Percentiles rank a stretch among this genome's conserved stretches.
Evolutionary conservation across 2,329 filamentous ascomycete species (phyloP).

Genomic region (Clonostachys rosea): DNA sequence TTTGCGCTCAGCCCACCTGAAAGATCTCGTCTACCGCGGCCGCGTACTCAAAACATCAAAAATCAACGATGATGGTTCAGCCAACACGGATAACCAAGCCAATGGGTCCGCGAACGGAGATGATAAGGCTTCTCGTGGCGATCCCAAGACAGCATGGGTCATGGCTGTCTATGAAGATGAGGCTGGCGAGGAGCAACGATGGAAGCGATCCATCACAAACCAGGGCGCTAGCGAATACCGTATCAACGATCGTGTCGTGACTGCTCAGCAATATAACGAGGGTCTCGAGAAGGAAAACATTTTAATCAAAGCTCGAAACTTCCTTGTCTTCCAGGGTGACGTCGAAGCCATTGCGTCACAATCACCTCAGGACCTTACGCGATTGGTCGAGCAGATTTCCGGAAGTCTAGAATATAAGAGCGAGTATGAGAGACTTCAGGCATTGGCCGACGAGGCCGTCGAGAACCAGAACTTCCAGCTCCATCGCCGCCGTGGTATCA

Average conservation of each 20-base stretch:
- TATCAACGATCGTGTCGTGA: conserved; percentile 89
- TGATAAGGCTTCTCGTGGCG: conserved; percentile 64
- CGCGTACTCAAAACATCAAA: conserved; percentile 88
- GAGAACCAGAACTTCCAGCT: conserved; percentile 89
- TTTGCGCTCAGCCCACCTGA: conserved; percentile 86
- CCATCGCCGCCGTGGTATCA: conserved; percentile 86
- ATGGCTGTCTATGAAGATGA: conserved; percentile 99
- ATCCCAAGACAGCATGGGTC: conserved; percentile 95
- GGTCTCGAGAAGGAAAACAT: conserved; percentile 92
- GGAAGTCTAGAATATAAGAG: conserved; percentile 92
- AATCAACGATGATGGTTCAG: conserved; percentile 87
- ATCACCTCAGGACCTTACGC: conserved; percentile 87
- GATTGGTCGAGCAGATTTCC: conserved; percentile 94
- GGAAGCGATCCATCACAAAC: conserved; percentile 92
- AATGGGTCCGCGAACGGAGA: conserved; percentile 59
- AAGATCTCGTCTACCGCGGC: conserved; percentile 93
- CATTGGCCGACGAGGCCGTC: conserved; percentile 77
- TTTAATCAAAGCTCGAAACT: conserved; percentile 95
- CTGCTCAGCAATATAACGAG: conserved; percentile 88
- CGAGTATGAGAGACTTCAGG: conserved; percentile 89
- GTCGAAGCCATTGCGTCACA: conserved; percentile 96
- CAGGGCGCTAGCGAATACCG: conserved; percentile 90
- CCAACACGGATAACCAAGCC: conserved; percentile 53
- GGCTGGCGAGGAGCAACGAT: conserved; percentile 87
- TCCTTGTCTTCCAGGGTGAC: conserved; percentile 96